Evolutionary conservation across 2,329 filamentous ascomycete species (phyloP).

Genomic region (Colletotrichum theobromicola): DNA sequence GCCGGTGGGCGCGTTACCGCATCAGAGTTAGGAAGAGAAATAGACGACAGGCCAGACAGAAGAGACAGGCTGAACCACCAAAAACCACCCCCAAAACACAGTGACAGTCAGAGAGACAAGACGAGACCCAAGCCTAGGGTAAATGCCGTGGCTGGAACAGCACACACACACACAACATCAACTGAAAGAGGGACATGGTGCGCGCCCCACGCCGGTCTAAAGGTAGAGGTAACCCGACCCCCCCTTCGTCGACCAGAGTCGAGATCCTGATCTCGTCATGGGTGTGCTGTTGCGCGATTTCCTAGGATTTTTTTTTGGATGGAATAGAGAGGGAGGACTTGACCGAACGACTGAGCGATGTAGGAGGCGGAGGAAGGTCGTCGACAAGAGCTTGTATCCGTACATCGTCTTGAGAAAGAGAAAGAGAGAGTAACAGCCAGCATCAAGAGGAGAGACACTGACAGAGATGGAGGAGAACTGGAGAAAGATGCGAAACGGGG

Average conservation of each 20-base stretch:
- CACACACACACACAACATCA: not conserved
- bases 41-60: not conserved
- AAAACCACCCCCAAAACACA: not conserved
- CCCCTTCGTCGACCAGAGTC: not conserved
- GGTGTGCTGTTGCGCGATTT: slow-evolving; percentile 21
- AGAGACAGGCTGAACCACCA: not conserved
- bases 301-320: not conserved
- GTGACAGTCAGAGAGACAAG: not conserved
- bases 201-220: not conserved
- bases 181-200: not conserved
- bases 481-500: not conserved
- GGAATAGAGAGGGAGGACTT: not conserved
- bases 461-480: not conserved
- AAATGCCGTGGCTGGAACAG: slow-evolving; percentile 9
- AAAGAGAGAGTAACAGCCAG: not conserved
- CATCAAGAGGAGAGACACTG: not conserved
- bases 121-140: not conserved
- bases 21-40: not conserved
- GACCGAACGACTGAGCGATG: not conserved
- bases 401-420: not conserved
- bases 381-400: not conserved
- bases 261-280: slow-evolving; percentile 11
- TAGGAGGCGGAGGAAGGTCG: not conserved
- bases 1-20: not conserved
- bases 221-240: not conserved